Percentiles rank a stretch among this genome's conserved stretches.
phyloP scores from a whole-genome alignment of 495 filamentous ascomycete species.

The Neurospora discreta region DNA sequence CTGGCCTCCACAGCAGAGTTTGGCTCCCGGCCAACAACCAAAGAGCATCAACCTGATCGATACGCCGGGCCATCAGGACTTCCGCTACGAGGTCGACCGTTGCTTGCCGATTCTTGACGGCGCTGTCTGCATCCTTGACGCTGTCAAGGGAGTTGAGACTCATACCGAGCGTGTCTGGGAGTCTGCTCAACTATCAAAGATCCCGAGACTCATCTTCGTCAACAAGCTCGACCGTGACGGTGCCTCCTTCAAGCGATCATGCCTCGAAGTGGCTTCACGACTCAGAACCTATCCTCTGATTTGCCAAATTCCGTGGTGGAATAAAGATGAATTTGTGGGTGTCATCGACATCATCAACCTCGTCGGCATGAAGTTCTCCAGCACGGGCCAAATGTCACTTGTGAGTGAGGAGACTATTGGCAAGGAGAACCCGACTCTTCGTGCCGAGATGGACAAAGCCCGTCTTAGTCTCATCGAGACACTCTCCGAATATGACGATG shows the following conservation, averaged over 20 bases:
- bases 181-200: constrained; percentile 73
- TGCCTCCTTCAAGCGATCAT: constrained; percentile 76
- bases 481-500: constrained; percentile 78
- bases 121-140: constrained; percentile 90
- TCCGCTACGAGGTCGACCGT: constrained; percentile 93
- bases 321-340: constrained; percentile 63
- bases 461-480: constrained; percentile 68
- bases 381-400: constrained; percentile 35
- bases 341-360: constrained; percentile 68
- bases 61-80: constrained; percentile 95
- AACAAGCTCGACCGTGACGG: constrained; percentile 97
- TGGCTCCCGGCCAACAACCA: constrained; percentile 26
- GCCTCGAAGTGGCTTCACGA: constrained; percentile 71
- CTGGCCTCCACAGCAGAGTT: constrained; percentile 45
- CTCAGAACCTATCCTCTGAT: constrained; percentile 79
- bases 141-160: constrained; percentile 93
- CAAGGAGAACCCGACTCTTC: constrained; percentile 34
- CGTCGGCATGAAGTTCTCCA: constrained; percentile 39
- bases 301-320: constrained; percentile 93
- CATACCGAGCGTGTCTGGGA: constrained; percentile 97
- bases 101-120: constrained; percentile 90
- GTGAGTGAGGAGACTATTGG: constrained; percentile 41
- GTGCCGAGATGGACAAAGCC: constrained; percentile 64
- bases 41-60: constrained; percentile 83
- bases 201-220: constrained; percentile 79